Base-by-base conservation (phyloP, 1,284 basidiomycete species). In the Apiotrichum domesticum region DNA sequence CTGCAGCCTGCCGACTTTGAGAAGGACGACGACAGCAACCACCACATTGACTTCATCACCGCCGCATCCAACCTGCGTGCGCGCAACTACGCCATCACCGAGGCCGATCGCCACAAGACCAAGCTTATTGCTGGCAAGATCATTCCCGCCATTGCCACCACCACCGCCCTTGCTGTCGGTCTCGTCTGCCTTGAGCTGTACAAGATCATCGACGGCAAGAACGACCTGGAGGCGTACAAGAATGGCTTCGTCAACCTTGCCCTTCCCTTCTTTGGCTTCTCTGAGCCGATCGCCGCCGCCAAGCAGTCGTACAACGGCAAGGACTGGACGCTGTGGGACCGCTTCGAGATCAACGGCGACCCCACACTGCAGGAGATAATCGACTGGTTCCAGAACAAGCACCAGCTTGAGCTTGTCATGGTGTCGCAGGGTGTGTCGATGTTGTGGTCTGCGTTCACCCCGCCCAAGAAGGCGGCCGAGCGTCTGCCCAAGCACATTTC, bases 121-220 rank as follows among this genome's bases (percentile, higher is more conserved):
- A 99, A 99, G 81, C 90, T 96, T 74, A 97, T 99, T 70, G 97
- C 96, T 3, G 96, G 96, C 56, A 98, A 98, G 82, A 99, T 99
- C 69, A 99, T 99, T 64, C 96, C 96, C 53, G 96, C 96, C 14
- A 98, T 99, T 69, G 96, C 96, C 29, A 99, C 97, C 1, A 98
- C 96, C 1, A 98, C 97, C 1, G 87, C 93, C 14, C 83, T 97
- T 46, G 90, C 96, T 35, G 93, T 93, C 35, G 96, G 96, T 34
- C 78, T 99, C 55, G 93, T 97, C 47, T 98, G 94, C 77, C 77
- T 99, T 56, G 96, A 99, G 79, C 82, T 99, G 51, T 98, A 96
- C 83, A 98, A 98, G 91, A 82, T 98, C 74, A 93, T 99, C 66
- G 96, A 97, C 74, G 87, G 87, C 62, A 98, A 98, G 83, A 84